Evolutionary conservation across 2,329 filamentous ascomycete species (phyloP).

Genomic region (Setomelanomma holmii): DNA sequence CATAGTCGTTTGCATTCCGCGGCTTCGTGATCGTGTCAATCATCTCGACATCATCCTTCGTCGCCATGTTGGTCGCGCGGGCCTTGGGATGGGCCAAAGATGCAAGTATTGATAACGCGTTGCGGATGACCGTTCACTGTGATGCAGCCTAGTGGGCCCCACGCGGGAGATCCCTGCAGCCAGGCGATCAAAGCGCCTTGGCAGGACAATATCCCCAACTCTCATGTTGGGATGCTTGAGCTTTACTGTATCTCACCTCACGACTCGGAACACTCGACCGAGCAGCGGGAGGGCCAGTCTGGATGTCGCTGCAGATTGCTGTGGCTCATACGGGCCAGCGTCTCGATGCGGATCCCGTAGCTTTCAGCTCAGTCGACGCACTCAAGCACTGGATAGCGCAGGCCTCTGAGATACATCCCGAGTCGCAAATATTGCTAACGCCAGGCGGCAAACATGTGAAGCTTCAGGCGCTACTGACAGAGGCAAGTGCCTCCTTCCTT

Average conservation of each 20-base stretch:
- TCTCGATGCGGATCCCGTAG: conserved; percentile 77
- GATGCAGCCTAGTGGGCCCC: conserved; percentile 28
- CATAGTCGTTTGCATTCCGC: conserved; percentile 24
- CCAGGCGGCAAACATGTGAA: conserved; percentile 84
- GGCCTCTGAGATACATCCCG: conserved; percentile 74
- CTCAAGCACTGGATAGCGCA: conserved; percentile 81
- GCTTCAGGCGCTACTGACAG: conserved; percentile 77
- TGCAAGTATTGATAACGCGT: conserved; percentile 1
- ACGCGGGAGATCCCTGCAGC: conserved; percentile 31
- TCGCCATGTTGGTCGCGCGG: conserved; percentile 26
- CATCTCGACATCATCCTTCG: conserved; percentile 29
- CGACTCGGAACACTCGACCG: conserved; percentile 24
- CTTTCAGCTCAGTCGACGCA: conserved; percentile 81
- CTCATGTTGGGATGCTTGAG: conserved; percentile 23
- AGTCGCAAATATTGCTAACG: conserved; percentile 88
- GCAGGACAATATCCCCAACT: conserved; percentile 30
- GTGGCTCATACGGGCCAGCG: conserved; percentile 92
- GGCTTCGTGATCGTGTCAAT: conserved; percentile 17
- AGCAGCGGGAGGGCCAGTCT: conserved; percentile 42
- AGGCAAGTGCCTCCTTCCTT: conserved; percentile 62
- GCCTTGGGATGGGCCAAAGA: not conserved
- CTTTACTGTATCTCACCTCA: conserved; percentile 14
- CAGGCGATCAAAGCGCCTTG: conserved; percentile 23
- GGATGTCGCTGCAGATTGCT: conserved; percentile 89
- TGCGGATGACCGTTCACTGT: conserved; percentile 13